These are phyloP conservation scores for Papiliotrema laurentii DNA, from an alignment of 1,284 basidiomycete species.

Conservation along the genomic window DNA sequence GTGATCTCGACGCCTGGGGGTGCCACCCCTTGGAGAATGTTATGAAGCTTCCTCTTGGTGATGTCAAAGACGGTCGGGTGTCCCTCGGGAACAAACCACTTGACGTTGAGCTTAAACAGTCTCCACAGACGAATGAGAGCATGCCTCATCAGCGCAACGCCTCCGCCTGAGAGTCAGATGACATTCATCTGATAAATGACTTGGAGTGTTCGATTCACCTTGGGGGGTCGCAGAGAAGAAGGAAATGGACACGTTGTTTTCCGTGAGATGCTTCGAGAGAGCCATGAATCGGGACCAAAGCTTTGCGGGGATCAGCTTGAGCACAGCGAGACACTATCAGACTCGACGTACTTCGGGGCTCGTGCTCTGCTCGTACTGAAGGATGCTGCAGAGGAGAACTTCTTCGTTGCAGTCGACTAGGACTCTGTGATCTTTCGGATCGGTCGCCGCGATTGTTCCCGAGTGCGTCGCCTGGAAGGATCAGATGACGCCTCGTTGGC, in stretches of 20 bases:
- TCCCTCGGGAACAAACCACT: constrained; percentile 77
- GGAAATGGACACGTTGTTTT: constrained; percentile 75
- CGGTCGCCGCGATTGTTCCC: constrained; percentile 28
- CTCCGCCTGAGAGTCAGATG: constrained; percentile 53
- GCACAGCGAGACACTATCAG: neutral
- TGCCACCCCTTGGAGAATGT: constrained; percentile 61
- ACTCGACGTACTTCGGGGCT: constrained; percentile 26
- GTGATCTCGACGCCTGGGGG: constrained; percentile 66
- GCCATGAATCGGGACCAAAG: constrained; percentile 54
- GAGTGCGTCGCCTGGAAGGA: constrained; percentile 33
- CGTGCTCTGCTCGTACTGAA: constrained; percentile 39
- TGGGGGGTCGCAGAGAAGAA: constrained; percentile 89
- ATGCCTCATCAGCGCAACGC: constrained; percentile 86
- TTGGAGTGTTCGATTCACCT: constrained; percentile 55
- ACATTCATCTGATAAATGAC: neutral
- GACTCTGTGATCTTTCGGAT: constrained; percentile 29
- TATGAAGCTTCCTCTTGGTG: constrained; percentile 71
- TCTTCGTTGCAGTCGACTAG: constrained; percentile 37
- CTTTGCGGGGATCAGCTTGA: constrained; percentile 9
- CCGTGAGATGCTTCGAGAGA: constrained; percentile 71
- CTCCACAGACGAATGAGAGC: constrained; percentile 76
- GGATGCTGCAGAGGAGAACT: constrained; percentile 30
- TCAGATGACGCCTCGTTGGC: neutral
- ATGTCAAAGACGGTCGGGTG: constrained; percentile 81
- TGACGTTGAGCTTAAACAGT: constrained; percentile 67